A percentile compares a stretch with the other conserved stretches of the same genome.
These are phyloP conservation scores for Ceratocystis papillata DNA, from an alignment of 2,329 filamentous ascomycete genomes.

Conservation along the genomic window DNA sequence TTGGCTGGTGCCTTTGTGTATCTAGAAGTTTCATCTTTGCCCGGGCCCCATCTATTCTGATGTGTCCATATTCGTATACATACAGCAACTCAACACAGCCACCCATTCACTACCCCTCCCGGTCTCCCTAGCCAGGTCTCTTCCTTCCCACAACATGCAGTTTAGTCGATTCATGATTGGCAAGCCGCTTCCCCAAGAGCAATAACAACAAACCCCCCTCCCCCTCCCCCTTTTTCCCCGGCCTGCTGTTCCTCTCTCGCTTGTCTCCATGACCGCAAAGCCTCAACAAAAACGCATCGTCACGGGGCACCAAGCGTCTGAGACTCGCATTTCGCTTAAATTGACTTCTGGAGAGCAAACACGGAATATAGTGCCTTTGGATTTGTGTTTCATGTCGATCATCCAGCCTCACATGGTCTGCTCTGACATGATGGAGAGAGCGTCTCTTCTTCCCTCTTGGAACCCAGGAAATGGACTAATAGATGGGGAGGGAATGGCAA, in stretches of 20 bases:
- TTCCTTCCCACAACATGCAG: neutral
- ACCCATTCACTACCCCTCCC: neutral
- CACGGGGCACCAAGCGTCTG: slow-evolving; percentile 4
- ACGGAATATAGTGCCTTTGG: neutral
- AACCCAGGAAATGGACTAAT: neutral
- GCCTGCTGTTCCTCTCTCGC: neutral
- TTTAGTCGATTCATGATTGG: neutral
- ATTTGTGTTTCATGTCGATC: slow-evolving; percentile 1
- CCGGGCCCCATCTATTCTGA: neutral
- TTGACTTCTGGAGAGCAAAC: neutral
- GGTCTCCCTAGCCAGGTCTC: neutral
- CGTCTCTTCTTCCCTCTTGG: neutral
- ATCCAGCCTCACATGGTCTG: neutral
- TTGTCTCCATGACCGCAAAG: neutral
- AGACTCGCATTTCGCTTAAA: slow-evolving; percentile 5
- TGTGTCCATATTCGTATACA: neutral
- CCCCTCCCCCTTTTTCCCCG: neutral
- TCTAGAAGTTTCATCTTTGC: neutral
- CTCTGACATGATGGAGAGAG: neutral
- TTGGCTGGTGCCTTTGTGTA: neutral
- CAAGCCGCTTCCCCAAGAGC: neutral
- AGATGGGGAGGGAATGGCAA: neutral
- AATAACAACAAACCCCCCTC: neutral
- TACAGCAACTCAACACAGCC: neutral
- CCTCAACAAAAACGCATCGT: neutral